Evolutionary conservation across 805 yeast species (phyloP).

Genomic region (Candida broadrunensis): DNA sequence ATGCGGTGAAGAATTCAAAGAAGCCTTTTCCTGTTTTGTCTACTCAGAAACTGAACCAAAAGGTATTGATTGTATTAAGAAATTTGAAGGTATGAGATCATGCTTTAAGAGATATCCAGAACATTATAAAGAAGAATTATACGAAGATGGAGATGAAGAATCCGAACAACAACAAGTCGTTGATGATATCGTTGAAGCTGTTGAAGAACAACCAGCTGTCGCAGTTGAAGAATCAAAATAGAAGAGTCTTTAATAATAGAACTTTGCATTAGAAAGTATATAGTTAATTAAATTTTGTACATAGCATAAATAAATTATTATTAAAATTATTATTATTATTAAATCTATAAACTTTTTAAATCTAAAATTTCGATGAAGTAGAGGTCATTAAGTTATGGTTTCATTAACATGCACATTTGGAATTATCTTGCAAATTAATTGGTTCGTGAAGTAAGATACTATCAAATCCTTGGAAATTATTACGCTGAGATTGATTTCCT

Average conservation of each 20-base stretch:
- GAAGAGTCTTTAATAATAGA: slow-evolving; percentile 7
- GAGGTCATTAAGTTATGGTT: background rate
- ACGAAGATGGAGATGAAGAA: slow-evolving; percentile 63
- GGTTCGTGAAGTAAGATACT: slow-evolving; percentile 22
- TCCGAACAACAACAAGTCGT: background rate
- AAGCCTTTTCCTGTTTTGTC: slow-evolving; percentile 92
- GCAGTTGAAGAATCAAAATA: slow-evolving; percentile 11
- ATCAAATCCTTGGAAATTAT: slow-evolving; percentile 26
- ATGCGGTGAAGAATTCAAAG: slow-evolving; percentile 65
- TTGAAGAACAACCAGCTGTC: slow-evolving; percentile 1
- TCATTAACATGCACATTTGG: slow-evolving; percentile 19
- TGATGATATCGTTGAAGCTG: slow-evolving; percentile 12
- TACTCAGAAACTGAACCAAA: slow-evolving; percentile 93
- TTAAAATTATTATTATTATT: background rate
- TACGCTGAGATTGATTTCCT: slow-evolving; percentile 7
- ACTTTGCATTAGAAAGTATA: background rate
- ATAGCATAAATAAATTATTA: background rate
- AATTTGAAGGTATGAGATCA: slow-evolving; percentile 86
- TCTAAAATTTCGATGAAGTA: background rate
- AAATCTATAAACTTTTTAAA: background rate
- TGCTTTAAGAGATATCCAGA: slow-evolving; percentile 95
- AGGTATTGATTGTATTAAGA: slow-evolving; percentile 91
- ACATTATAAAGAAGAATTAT: slow-evolving; percentile 85
- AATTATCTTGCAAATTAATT: background rate
- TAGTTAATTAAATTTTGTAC: background rate